These are phyloP conservation scores for Plasmodium coatneyi DNA, from an alignment of 169 alveolate species.

Conservation along the genomic window DNA sequence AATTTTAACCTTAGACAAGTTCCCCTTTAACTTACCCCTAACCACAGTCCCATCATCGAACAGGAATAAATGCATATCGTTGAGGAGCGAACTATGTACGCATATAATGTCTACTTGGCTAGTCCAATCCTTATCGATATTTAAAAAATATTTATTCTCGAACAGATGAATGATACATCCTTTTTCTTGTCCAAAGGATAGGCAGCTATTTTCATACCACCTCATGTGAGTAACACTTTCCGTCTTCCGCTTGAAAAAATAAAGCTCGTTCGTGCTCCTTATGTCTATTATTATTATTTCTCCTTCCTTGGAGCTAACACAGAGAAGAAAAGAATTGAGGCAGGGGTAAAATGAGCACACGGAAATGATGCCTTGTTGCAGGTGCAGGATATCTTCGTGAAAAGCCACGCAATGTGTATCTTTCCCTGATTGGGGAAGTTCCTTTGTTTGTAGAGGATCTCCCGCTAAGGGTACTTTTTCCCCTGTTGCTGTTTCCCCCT, in stretches of 20 bases:
- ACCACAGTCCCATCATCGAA: constrained; percentile 63
- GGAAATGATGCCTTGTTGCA: constrained; percentile 52
- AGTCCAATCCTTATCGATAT: constrained; percentile 41
- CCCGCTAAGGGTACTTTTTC: not conserved
- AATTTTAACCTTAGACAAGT: constrained; percentile 9
- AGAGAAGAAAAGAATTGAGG: constrained; percentile 31
- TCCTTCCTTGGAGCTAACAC: constrained; percentile 51
- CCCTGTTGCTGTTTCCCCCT: not conserved
- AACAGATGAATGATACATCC: constrained; percentile 60
- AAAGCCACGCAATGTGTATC: not conserved
- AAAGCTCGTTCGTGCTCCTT: constrained; percentile 44
- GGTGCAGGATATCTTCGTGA: constrained; percentile 12
- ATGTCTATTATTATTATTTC: constrained; percentile 50
- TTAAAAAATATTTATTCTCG: constrained; percentile 58
- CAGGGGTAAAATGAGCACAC: constrained; percentile 67
- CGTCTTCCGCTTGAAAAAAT: constrained; percentile 56
- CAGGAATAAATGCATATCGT: constrained; percentile 15
- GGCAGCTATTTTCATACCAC: constrained; percentile 44
- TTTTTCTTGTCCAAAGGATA: constrained; percentile 57
- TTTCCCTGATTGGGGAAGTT: not conserved
- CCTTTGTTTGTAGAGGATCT: not conserved
- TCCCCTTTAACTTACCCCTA: constrained; percentile 31
- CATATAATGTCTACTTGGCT: constrained; percentile 20
- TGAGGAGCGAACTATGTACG: constrained; percentile 26
- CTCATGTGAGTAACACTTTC: constrained; percentile 48